Percentiles rank a stretch among this genome's conserved stretches.
These are phyloP conservation scores for Arctium minus DNA, from an alignment of 129 eudicot species.

Conservation along the genomic window DNA sequence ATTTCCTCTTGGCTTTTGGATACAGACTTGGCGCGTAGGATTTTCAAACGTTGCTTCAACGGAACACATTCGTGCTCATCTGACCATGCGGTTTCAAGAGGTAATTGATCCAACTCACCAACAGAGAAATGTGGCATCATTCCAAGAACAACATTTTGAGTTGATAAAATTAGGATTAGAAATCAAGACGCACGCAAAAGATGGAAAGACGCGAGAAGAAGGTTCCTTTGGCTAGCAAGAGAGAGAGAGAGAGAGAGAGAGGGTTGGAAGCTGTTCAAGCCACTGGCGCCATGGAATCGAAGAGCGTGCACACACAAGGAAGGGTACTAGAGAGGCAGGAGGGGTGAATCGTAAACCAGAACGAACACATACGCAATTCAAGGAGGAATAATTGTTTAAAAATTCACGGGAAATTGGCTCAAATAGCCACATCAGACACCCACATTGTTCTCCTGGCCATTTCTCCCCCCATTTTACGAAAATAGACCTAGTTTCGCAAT, in stretches of 20 bases:
- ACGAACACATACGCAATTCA: neutral
- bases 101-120: neutral
- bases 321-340: neutral
- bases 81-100: slow-evolving; percentile 38
- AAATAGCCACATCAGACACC: too few species aligned
- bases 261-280: neutral
- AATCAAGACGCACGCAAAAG: neutral
- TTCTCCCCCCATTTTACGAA: too few species aligned
- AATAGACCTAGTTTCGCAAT: too few species aligned
- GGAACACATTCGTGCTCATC: slow-evolving; percentile 67
- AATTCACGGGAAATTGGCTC: too few species aligned
- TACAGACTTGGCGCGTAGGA: slow-evolving; percentile 32
- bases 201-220: neutral
- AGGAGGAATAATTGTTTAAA: neutral
- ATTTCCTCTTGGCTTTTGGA: neutral
- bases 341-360: neutral
- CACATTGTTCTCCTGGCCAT: too few species aligned
- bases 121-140: slow-evolving; percentile 6
- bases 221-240: neutral
- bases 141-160: neutral
- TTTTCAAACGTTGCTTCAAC: slow-evolving; percentile 60
- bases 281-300: slow-evolving; percentile 1
- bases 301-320: neutral
- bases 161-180: slow-evolving; percentile 10
- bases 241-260: too few species aligned